Base-by-base conservation (phyloP, 257 asterid genomes). In the Nicotiana noctiflora region DNA sequence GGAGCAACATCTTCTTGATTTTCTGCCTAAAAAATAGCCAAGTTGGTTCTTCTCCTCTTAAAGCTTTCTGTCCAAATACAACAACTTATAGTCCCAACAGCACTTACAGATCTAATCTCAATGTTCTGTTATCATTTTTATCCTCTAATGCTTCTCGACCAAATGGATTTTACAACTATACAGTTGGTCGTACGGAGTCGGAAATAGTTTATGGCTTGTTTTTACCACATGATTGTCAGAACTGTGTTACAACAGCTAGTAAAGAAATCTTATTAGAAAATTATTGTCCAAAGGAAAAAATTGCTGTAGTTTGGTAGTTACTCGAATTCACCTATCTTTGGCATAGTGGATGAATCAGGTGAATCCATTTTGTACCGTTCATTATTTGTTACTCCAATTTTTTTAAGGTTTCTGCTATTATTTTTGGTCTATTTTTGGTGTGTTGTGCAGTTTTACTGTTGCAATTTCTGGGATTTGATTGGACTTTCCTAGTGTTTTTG, bases 81-180 rank as follows among this genome's bases (percentile, higher is more conserved):
- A 1, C 34, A 11, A 7, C 80, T 56, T 57, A 77, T 0, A 32
- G 23, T 57, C 0, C 67, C 9, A 81, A 74, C 6, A 81, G 79
- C 65, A 27, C 60, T 12, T 84, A 64, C 23, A 27, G 25, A 8
- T n/a, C 5, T 10, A 86, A 83, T 78, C 80, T 83, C 8, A 57
- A 56, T 6, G 18, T 23, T 15, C 79, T 83, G 12, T 65, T 86
- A 12, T n/a, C 80, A 9, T 13, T 60, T 59, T 63, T 83, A 1
- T n/a, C 85, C 21, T 65, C 85, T 11, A 76, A 86, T 5, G 40
- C 79, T 49, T 68, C 79, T 23, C 19, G 12, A 2, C 31, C 23
- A 10, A 79, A 31, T 1, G 80, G 86, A 63, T 84, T 83, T 61
- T 66, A 53, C 60, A 75, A 79, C 52, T 34, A 67, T 53, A 74